Evolutionary conservation across 257 asterid genomes (phyloP), one percentile per base, ranked within the genome.

Genomic region (Hygrophila difformis): DNA sequence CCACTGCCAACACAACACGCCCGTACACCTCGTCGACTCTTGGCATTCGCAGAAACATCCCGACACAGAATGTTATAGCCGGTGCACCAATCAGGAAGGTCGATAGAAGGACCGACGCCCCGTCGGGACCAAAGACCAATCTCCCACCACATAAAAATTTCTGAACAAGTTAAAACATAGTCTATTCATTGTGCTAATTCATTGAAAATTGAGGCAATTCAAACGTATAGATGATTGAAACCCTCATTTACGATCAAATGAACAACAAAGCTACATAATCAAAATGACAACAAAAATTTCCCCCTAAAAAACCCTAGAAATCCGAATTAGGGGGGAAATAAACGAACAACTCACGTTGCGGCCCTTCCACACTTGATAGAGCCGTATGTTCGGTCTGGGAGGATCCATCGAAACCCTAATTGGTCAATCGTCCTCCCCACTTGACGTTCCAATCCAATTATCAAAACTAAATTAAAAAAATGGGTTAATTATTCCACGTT

Each of bases 361-460:
- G 57, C 97, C 97, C 66, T 62, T 75, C 97, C 97, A 88, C 46
- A 79, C 79, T 69, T 73, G 81, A 66, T 88, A 81, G 47, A 81
- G 80, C 74, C 93, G 72, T 49, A 13, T 75, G 68, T 71, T 61
- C 35, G 58, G 36, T 51, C 55, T 70, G 48, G 93, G 51, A 68
- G 72, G 65, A 76, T 67, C 87, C 46, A 29, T 40, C n/a, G n/a
- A n/a, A n/a, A n/a, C n/a, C n/a, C n/a, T n/a, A n/a, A n/a, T n/a
- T n/a, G n/a, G n/a, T n/a, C n/a, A n/a, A n/a, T n/a, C n/a, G n/a
- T n/a, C n/a, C n/a, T n/a, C n/a, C n/a, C n/a, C n/a, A n/a, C n/a
- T n/a, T n/a, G n/a, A n/a, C n/a, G n/a, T n/a, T n/a, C n/a, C n/a
- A n/a, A n/a, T n/a, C n/a, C n/a, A n/a, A n/a, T n/a, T n/a, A n/a